Base-by-base conservation (phyloP, 2,329 filamentous ascomycete species). In the Colletotrichum abscissum region DNA sequence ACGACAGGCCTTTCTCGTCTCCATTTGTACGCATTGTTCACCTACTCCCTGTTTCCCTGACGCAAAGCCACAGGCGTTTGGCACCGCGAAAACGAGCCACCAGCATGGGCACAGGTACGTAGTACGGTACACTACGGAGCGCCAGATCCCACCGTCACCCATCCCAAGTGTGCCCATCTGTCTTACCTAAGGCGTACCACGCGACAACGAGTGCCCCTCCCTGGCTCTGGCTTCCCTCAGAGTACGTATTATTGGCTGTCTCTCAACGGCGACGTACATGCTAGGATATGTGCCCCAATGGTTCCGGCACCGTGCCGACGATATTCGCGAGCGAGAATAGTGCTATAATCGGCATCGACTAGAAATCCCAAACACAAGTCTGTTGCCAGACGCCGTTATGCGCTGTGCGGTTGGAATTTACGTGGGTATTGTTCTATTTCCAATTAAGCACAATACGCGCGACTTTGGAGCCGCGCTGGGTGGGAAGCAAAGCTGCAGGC, bases 41-140 rank as follows among this genome's bases (percentile, higher is more conserved):
- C 33, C 19, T 52, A 33, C 38, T 64, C 46, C 46, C 49, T 56
- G 52, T 35, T 42, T 35, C 52, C 28, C 52, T 66, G 63, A 54
- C 62, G 49, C 62, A 55, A 54, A 54, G 62, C 62, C 30, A 35
- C 46, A 24, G 52, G 33, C 28, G 62, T 66, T 26, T 66, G 52
- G 52, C 33, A 35, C 59, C 19, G n/a, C 67, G 67, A 69, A 35
- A 69, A 65, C 59, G 67, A 69, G 52, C 67, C 59, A 64, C 52
- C 46, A 35, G 52, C 67, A 69, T 35, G 52, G 24, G 30, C 64
- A 49, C 46, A 67, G 16, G 38, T 42, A n/a, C n/a, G n/a, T n/a
- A n/a, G n/a, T n/a, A 42, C 14, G 38, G 38, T 16, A 19, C 16
- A 42, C 35, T 57, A 12, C 33, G 33, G 33, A 35, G 33, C 11